Base-by-base conservation (phyloP, 306 rosid genomes). In the Sphenostylis stenocarpa region DNA sequence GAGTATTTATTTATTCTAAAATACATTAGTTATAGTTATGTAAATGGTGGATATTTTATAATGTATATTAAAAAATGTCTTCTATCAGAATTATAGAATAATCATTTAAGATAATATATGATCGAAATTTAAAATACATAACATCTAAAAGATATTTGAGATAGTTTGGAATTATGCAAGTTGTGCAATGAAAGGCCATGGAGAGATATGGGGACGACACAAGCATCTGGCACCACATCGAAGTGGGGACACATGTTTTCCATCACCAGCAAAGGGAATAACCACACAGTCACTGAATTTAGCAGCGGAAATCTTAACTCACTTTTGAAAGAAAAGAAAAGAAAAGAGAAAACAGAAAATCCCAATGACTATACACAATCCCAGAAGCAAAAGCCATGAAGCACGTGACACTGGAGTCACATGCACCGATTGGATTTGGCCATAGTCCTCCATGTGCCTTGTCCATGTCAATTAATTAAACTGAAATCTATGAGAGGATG, bases 401-500 rank as follows among this genome's bases (percentile, higher is more conserved):
- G 69, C 83, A 78, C 51, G 77, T 75, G 73, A 71, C 73, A 39
- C 11, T 55, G 9, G 29, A 39, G 14, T 75, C 81, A 66, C 82
- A 82, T 75, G 77, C 77, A 64, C 1, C 29, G 48, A 26, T 72
- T 81, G 63, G 52, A 61, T 73, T 51, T 52, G 60, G 82, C 41
- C 73, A 78, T 80, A 75, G 26, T 61, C 73, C 86, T 55, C 70
- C 89, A 85, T 76, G 85, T 81, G 84, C 52, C 17, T 23, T 75
- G 76, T 75, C 48, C 34, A 75, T 61, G 76, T 39, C 52, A 75
- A 81, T 76, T 63, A 82, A 84, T 72, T 26, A 11, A 72, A 75
- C 62, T 80, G 80, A 81, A 85, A 73, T 73, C 61, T 41, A 77
- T 77, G 79, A 65, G 58, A 5, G 19, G 43, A 66, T 69, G 80